Percentiles rank a stretch among this genome's conserved stretches.
These are phyloP conservation scores for Magnolia officinalis DNA, from an alignment of 164 flowering plant species.

Conservation along the genomic window DNA sequence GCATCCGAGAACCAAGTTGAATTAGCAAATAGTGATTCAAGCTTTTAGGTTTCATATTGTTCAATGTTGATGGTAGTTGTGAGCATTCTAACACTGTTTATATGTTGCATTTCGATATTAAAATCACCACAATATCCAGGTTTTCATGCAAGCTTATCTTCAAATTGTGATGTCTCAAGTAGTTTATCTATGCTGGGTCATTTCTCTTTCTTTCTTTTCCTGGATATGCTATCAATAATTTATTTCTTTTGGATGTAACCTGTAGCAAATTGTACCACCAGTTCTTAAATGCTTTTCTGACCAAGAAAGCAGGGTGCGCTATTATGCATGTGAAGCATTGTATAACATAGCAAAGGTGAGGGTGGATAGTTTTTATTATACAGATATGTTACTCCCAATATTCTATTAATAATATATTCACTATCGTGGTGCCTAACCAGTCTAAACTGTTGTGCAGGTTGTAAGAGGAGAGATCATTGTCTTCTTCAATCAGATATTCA, in stretches of 20 bases:
- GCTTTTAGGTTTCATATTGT: no score
- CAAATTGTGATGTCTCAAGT: background rate
- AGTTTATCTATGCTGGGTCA: background rate
- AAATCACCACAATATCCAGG: background rate
- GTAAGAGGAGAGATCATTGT: slow-evolving; percentile 94
- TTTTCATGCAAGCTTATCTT: background rate
- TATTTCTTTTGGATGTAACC: slow-evolving; percentile 13
- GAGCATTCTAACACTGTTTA: background rate
- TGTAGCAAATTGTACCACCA: slow-evolving; percentile 90
- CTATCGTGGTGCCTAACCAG: background rate
- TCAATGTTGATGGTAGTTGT: background rate
- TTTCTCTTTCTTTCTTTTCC: background rate
- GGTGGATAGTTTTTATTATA: background rate
- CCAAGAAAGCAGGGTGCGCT: slow-evolving; percentile 96
- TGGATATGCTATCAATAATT: slow-evolving; percentile 4
- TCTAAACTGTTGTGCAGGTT: slow-evolving; percentile 49
- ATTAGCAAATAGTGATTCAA: no score
- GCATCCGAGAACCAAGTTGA: no score
- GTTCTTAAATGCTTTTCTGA: slow-evolving; percentile 84
- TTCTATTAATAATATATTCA: background rate
- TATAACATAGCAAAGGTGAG: slow-evolving; percentile 98
- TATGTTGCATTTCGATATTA: background rate
- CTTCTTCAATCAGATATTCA: slow-evolving; percentile 94
- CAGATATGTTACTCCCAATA: background rate
- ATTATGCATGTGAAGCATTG: slow-evolving; percentile 97